Conservation (phyloP, 2,329 filamentous ascomycete species). For the Penicillium fuscoglaucum region DNA sequence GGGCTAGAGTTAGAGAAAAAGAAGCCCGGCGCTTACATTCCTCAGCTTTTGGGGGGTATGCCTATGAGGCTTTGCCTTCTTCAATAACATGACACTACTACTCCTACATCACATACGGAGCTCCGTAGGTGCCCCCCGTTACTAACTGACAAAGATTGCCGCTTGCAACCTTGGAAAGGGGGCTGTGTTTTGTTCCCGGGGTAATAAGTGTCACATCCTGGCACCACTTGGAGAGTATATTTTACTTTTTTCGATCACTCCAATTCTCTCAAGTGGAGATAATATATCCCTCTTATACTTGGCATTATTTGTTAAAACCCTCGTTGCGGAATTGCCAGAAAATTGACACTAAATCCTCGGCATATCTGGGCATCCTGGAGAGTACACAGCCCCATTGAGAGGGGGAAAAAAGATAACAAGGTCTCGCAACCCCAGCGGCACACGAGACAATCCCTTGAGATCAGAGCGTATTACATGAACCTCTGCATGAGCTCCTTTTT, state of each 20-base stretch:
- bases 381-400: constrained; percentile 20
- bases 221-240: not conserved
- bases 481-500: not conserved
- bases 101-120: not conserved
- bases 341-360: constrained; percentile 4
- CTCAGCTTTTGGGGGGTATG: not conserved
- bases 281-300: constrained; percentile 4
- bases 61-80: not conserved
- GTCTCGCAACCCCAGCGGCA: not conserved
- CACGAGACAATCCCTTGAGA: not conserved
- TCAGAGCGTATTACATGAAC: not conserved
- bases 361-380: constrained; percentile 16
- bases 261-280: not conserved
- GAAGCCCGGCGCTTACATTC: constrained; percentile 8
- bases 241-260: not conserved
- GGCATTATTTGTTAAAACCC: not conserved
- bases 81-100: not conserved
- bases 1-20: not conserved
- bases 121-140: not conserved
- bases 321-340: constrained; percentile 1
- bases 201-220: not conserved
- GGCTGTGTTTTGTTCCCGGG: constrained; percentile 1
- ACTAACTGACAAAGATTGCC: not conserved
- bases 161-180: not conserved
- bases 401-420: constrained; percentile 9